Base-by-base conservation (phyloP, 208 protist species). In the Trypanosoma melophagium region DNA sequence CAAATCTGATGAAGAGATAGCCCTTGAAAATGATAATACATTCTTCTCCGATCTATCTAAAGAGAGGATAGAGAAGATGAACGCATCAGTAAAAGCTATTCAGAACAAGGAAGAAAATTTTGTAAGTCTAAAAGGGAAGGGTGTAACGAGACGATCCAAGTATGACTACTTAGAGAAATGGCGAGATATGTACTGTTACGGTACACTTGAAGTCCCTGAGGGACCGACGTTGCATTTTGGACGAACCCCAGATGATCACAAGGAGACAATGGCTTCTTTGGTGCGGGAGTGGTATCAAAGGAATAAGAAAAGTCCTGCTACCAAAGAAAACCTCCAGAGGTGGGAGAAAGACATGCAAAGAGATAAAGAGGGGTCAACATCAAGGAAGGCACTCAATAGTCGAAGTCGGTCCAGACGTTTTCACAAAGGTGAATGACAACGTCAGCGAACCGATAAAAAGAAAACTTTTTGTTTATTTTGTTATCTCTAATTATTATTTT, bases 161-260 rank as follows among this genome's bases (percentile, higher is more conserved):
- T 87, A 92, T 67, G 91, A 96, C 68, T 96, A 96, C 69, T 70
- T 96, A 54, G 76, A 87, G 58, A 93, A 93, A 70, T 96, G 88
- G 86, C 66, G 87, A n/a, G 86, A 94, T 55, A 96, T 96, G 91
- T 96, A 96, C 70, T 85, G 83, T 5, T 87, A 94, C 64, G 91
- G 91, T 50, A 94, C 88, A 2, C 85, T 96, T 28, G 91, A 96
- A 53, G 89, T 75, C 3, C 87, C 91, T 21, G 86, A 92, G n/a
- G 71, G 58, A 12, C 86, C 87, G 13, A 60, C 74, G 16, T 63
- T 94, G 28, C 82, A 79, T 24, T 94, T 94, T 69, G 91, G 91
- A 7, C 87, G 79, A 51, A 77, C 64, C 2, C 76, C 83, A 4
- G 85, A 89, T 54, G 90, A 96, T 55, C 86, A 93, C 71, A 74